Percentiles rank a stretch among this genome's conserved stretches.
phyloP scores from a whole-genome alignment of 306 rosid species.

The Lupinus albus region DNA sequence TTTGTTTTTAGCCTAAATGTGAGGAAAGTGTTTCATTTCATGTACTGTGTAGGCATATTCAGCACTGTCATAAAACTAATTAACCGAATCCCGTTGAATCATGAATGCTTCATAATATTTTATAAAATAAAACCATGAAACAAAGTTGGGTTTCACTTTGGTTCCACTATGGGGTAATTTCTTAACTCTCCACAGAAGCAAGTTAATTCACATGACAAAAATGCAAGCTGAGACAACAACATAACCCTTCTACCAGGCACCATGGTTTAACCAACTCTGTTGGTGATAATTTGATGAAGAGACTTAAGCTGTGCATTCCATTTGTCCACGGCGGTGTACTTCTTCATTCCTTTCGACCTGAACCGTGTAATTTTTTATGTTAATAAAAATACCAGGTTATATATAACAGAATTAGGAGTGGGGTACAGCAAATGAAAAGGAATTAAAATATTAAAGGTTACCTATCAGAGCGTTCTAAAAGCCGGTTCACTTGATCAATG shows the following conservation, averaged over 20 bases:
- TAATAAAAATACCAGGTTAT: constrained; percentile 16
- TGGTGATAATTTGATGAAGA: constrained; percentile 74
- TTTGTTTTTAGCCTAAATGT: no score
- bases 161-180: constrained; percentile 38
- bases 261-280: constrained; percentile 63
- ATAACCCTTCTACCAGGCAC: constrained; percentile 12
- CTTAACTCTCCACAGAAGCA: constrained; percentile 35
- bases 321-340: constrained; percentile 87
- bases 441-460: constrained; percentile 25
- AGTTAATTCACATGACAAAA: constrained; percentile 49
- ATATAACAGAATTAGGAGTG: constrained; percentile 1
- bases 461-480: constrained; percentile 91
- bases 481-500: constrained; percentile 96
- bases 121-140: no score
- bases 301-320: constrained; percentile 92
- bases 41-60: no score
- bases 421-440: constrained; percentile 2
- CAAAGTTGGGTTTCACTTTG: constrained; percentile 12
- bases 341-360: constrained; percentile 97
- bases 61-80: no score
- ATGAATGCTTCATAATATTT: no score
- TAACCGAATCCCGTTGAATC: no score
- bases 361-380: constrained; percentile 32
- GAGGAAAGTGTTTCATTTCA: no score
- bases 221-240: constrained; percentile 37